Conservation (phyloP, 805 yeast species). For the Candida schatavii region DNA sequence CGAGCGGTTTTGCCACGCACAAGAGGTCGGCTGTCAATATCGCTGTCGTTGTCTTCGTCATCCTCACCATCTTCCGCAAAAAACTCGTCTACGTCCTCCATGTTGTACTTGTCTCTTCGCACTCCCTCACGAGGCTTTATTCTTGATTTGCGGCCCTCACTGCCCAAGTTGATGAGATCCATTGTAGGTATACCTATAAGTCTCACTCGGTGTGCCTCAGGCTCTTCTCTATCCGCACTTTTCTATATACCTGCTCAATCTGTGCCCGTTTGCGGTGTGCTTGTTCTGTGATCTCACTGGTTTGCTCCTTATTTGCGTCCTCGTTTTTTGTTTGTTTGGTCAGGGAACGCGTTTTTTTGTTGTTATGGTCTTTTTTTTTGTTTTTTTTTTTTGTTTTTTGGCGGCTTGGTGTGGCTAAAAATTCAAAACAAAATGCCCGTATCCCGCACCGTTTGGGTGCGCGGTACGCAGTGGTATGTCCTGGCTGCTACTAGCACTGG, state of each 20-base stretch:
- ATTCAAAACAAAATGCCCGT: not conserved
- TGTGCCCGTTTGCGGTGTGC: no score
- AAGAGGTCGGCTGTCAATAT: not conserved
- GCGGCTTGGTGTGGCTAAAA: not conserved
- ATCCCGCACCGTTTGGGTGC: no score
- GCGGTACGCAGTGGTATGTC: no score
- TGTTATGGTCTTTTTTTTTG: not conserved
- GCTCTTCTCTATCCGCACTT: no score
- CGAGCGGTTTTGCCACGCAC: conserved; percentile 1
- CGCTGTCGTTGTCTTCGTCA: conserved; percentile 4
- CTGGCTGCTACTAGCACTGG: no score
- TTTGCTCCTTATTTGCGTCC: no score
- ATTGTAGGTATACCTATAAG: conserved; percentile 19
- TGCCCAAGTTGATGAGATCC: conserved; percentile 50
- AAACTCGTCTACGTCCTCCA: conserved; percentile 71
- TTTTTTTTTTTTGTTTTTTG: not conserved
- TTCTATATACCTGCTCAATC: no score
- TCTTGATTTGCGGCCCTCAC: conserved; percentile 66
- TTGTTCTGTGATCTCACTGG: no score
- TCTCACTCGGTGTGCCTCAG: not conserved
- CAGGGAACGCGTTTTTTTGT: conserved; percentile 12
- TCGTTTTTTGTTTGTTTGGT: conserved; percentile 6
- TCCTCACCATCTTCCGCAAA: conserved; percentile 49
- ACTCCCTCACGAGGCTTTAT: conserved; percentile 45
- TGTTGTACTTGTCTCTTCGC: conserved; percentile 53